phyloP scores from a whole-genome alignment of 2,329 filamentous ascomycete species.

The Monosporascus cannonballus region DNA sequence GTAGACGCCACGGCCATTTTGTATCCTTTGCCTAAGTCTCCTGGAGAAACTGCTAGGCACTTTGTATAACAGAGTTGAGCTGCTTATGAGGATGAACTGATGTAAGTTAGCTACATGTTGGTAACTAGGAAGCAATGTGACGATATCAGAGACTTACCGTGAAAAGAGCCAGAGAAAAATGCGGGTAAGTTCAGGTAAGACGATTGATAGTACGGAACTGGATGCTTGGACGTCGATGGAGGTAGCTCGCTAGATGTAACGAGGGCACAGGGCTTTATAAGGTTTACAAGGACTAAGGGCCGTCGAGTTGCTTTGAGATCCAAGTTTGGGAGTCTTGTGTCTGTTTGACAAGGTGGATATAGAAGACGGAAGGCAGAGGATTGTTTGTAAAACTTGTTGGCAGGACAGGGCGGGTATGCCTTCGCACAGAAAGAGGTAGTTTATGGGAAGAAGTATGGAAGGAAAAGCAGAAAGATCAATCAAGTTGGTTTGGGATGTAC shows the following conservation, averaged over 20 bases:
- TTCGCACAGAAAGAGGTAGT: neutral
- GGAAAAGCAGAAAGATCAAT: neutral
- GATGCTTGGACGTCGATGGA: neutral
- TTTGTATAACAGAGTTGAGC: neutral
- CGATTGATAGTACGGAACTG: neutral
- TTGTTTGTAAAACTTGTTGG: conserved; percentile 20
- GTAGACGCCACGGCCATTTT: conserved; percentile 48
- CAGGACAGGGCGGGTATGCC: conserved; percentile 1
- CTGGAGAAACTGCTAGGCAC: neutral
- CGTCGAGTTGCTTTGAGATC: conserved; percentile 9
- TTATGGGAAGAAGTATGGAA: neutral
- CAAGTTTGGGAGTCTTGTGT: conserved; percentile 12
- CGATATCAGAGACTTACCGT: neutral
- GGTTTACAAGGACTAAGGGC: conserved; percentile 4
- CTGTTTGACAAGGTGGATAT: conserved; percentile 19
- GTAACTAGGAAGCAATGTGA: neutral
- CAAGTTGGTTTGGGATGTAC: neutral
- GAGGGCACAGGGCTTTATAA: conserved; percentile 17
- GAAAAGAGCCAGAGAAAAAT: neutral
- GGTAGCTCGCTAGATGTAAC: conserved; percentile 3
- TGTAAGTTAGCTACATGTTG: neutral
- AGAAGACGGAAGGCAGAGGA: conserved; percentile 7
- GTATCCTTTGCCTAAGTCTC: conserved; percentile 9
- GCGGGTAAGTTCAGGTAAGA: neutral
- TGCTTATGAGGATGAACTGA: neutral